phyloP scores from a whole-genome alignment of 768 basidiomycete species.

The Lactarius psammicola region DNA sequence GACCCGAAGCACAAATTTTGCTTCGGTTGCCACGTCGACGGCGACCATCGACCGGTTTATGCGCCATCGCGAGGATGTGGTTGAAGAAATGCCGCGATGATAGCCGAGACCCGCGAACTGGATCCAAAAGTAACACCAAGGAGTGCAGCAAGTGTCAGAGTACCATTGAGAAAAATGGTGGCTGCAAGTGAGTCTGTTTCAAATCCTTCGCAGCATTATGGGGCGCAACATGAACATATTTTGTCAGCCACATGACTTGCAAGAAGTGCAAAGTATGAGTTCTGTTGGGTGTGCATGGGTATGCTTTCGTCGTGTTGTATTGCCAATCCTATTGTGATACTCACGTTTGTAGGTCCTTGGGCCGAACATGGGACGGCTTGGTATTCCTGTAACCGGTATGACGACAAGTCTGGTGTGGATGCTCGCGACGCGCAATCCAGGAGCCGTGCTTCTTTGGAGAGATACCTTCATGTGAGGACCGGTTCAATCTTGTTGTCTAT shows the following conservation, averaged over 20 bases:
- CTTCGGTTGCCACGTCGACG: conserved; percentile 88
- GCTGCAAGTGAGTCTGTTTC: conserved; percentile 85
- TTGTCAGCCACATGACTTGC: conserved; percentile 94
- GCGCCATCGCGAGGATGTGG: conserved; percentile 88
- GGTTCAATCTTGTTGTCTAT: not conserved
- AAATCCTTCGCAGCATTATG: conserved; percentile 6
- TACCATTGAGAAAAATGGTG: conserved; percentile 99
- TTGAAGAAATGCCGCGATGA: conserved; percentile 96
- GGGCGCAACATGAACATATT: conserved; percentile 27
- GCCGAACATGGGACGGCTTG: conserved; percentile 94
- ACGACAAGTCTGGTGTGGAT: conserved; percentile 85
- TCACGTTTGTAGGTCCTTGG: conserved; percentile 77
- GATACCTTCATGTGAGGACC: conserved; percentile 85
- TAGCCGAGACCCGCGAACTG: conserved; percentile 98
- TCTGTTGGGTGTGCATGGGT: conserved; percentile 99
- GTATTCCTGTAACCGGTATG: conserved; percentile 98
- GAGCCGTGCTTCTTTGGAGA: conserved; percentile 86
- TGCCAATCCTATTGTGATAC: conserved; percentile 37
- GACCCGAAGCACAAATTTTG: conserved; percentile 75
- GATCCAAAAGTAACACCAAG: conserved; percentile 99
- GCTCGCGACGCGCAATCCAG: conserved; percentile 90
- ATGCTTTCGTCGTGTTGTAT: conserved; percentile 29
- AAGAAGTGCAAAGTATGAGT: conserved; percentile 99
- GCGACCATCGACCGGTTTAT: conserved; percentile 93
- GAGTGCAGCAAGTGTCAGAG: conserved; percentile 95